Conservation (phyloP, 495 filamentous ascomycete genomes). For the Aspergillus coremiiformis region DNA sequence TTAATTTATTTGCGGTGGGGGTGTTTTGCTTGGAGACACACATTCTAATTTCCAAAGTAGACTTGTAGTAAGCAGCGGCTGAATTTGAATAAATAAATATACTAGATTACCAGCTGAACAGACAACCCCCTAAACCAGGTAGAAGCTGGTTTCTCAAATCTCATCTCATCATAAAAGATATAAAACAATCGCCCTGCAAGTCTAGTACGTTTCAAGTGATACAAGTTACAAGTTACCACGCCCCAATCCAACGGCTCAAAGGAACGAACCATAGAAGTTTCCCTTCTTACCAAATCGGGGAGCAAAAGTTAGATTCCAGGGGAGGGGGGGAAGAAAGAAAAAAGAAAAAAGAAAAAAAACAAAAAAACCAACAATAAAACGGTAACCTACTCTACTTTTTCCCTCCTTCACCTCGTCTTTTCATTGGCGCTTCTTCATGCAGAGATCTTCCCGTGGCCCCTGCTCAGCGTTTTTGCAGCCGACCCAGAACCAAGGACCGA, state of each 20-base stretch:
- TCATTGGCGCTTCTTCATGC: background rate
- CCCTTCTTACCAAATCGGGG: background rate
- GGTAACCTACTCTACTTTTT: no score
- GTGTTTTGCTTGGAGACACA: background rate
- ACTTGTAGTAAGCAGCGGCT: no score
- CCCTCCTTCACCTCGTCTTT: background rate
- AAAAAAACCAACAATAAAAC: background rate
- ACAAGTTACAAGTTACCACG: no score
- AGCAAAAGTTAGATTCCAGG: background rate
- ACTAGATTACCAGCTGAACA: no score
- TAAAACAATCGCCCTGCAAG: no score
- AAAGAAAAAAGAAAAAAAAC: background rate
- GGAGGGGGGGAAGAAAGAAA: no score
- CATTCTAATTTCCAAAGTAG: no score
- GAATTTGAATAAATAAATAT: no score
- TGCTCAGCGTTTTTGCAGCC: conserved; percentile 7
- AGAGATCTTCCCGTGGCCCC: conserved; percentile 11
- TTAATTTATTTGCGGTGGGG: background rate
- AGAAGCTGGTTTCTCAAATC: no score
- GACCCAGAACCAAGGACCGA: conserved; percentile 12
- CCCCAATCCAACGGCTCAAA: background rate
- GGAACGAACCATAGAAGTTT: background rate
- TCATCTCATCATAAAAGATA: no score
- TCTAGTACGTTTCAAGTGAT: no score
- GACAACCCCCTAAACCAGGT: no score